Evolutionary conservation across 2,329 filamentous ascomycete species (phyloP), one percentile per base, ranked within the genome.

Genomic region (Claviceps purpurea): DNA sequence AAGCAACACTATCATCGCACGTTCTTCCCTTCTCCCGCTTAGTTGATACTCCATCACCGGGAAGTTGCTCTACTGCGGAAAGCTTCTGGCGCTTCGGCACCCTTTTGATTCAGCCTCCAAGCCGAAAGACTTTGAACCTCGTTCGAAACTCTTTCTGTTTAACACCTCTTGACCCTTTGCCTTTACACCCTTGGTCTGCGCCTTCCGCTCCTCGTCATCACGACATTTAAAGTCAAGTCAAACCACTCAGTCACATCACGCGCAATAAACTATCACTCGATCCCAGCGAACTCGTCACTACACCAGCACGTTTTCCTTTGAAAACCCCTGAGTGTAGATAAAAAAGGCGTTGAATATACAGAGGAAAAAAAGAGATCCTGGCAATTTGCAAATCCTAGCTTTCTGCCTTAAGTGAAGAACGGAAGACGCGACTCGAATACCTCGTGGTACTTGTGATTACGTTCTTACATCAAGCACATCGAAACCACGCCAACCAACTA

Each of bases 221-320:
- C 65, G 64, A 63, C 61, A 63, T 56, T 58, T 26, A 42, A 20
- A 42, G 30, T 34, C 22, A 41, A 18, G 52, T 47, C 52, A 54
- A 63, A 56, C 59, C 64, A 50, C 50, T 49, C 50, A 55, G 51
- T 55, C 67, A 68, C 64, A 66, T 68, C 67, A 68, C 66, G 65
- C 64, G 61, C 62, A 61, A 62, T 66, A 70, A 69, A 40, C 14
- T 24, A 68, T 70, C 26, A 66, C 67, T 62, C 68, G 68, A 67
- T 67, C 59, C 65, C 64, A 65, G 57, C 65, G 63, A 63, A 49
- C 56, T 66, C 69, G 68, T 70, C 76, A 77, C 75, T 79, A 73
- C 86, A 90, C 85, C 86, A 89, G 84, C 87, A 87, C 83, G 85
- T 89, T 91, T 90, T 89, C 84, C 75, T 89, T 88, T 78, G 86